phyloP scores from a whole-genome alignment of 306 rosid genomes.

The Dryas octopetala region DNA sequence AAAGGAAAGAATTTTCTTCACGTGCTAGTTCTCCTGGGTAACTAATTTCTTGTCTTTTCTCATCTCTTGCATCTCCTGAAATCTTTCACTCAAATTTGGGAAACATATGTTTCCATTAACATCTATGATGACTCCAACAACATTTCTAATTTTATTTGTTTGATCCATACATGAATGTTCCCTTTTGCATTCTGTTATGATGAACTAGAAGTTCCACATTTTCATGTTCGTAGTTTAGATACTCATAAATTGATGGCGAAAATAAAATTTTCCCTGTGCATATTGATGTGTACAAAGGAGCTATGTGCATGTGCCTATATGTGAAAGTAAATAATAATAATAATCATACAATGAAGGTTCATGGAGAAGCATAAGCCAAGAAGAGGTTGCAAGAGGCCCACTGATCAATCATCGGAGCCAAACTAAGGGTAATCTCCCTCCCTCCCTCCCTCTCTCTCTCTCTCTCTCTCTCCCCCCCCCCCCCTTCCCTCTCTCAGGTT shows the following conservation, averaged over 20 bases:
- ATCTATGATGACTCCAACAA: not conserved
- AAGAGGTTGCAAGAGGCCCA: not conserved
- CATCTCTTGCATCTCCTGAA: not conserved
- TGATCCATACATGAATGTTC: not conserved
- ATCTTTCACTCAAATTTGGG: not conserved
- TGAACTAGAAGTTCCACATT: not conserved
- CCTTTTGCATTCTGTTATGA: not conserved
- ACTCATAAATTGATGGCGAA: not conserved
- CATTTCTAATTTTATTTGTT: not conserved
- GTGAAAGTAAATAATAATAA: not conserved
- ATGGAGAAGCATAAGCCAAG: not conserved
- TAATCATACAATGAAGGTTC: not conserved
- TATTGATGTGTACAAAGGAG: not conserved
- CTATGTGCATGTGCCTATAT: no score
- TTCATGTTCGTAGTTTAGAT: not conserved
- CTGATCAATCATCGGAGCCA: not conserved
- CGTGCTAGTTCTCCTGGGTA: conserved; percentile 7
- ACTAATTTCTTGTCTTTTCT: conserved; percentile 6
- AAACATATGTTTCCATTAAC: not conserved
- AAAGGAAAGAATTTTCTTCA: not conserved
- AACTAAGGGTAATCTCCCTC: not conserved
- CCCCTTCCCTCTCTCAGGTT: not conserved
- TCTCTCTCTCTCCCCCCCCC: not conserved
- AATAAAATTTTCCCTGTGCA: not conserved
- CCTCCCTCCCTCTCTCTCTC: not conserved